Evolutionary conservation across 1,284 basidiomycete genomes (phyloP).

Genomic region (Inonotus hispidus): DNA sequence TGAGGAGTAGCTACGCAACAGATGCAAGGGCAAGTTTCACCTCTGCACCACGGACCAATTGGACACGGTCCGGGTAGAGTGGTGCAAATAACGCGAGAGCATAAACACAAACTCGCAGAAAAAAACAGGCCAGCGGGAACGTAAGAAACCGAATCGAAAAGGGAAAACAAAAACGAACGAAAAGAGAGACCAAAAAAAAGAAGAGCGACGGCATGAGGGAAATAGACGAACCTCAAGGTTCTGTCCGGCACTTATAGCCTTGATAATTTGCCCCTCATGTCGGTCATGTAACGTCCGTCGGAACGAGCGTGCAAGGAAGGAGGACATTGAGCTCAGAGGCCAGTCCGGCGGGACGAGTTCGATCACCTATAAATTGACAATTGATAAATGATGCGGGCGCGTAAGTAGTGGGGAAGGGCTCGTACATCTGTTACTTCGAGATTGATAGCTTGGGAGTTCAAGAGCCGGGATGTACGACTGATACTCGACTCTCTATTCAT

Average conservation of each 20-base stretch:
- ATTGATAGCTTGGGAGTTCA: conserved; percentile 76
- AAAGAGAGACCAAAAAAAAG: background rate
- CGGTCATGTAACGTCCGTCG: conserved; percentile 66
- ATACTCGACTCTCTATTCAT: conserved; percentile 38
- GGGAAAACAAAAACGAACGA: background rate
- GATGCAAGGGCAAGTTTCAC: too few relatives aligned
- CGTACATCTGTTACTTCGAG: conserved; percentile 74
- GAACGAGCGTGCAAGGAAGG: conserved; percentile 75
- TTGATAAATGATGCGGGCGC: background rate
- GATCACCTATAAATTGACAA: conserved; percentile 47
- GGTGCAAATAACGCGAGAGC: too few relatives aligned
- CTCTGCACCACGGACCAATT: too few relatives aligned
- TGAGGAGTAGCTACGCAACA: too few relatives aligned
- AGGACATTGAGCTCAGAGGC: conserved; percentile 66
- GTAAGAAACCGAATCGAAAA: too few relatives aligned
- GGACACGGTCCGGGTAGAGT: too few relatives aligned
- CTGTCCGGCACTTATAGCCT: conserved; percentile 63
- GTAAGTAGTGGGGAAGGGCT: conserved; percentile 18
- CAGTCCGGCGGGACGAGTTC: conserved; percentile 67
- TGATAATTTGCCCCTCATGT: conserved; percentile 69
- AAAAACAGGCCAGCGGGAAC: too few relatives aligned
- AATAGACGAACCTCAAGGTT: conserved; percentile 49
- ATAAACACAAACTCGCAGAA: too few relatives aligned
- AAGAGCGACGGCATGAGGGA: background rate
- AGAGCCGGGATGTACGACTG: conserved; percentile 55